Evolutionary conservation across 371 early-diverging fungal genomes (phyloP), one percentile per base, ranked within the genome.

Genomic region (Batrachochytrium dendrobatidis): DNA sequence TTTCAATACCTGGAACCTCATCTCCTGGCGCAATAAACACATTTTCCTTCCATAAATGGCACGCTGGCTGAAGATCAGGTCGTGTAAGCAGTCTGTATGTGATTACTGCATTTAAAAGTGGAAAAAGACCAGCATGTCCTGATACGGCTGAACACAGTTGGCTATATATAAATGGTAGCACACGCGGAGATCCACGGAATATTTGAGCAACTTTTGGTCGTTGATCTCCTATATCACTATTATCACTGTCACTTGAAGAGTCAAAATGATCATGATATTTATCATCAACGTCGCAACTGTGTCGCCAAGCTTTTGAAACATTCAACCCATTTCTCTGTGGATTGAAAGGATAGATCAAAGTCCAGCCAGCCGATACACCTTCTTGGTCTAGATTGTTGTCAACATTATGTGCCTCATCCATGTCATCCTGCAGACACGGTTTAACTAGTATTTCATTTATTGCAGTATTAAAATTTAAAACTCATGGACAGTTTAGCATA

Each of bases 301-400:
- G 61, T 10, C 34, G 56, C 70, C 68, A 66, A 1, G 59, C 65
- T 28, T 29, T 18, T 2, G 53, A 51, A 2, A 63, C 26, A 49
- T 68, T 62, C 18, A 76, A 34, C 12, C 72, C 74, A 34, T 61
- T 60, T 48, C 60, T 31, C 15, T 61, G 58, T 1, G 53, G 59
- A 59, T 72, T 55, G 57, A 77, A 77, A 34, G 64, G 56, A 45
- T 69, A 69, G 44, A 74, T 56, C 25, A 70, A 69, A 1, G 77
- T 66, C 77, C 77, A 77, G 3, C 77, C 77, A 2, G 58, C 67
- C 12, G 72, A 68, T 24, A 66, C n/a, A n/a, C n/a, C n/a, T n/a
- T n/a, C n/a, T n/a, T n/a, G n/a, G n/a, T n/a, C n/a, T n/a, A n/a
- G n/a, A n/a, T n/a, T n/a, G n/a, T n/a, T n/a, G n/a, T n/a, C n/a